phyloP scores from a whole-genome alignment of 768 basidiomycete species.

The Tremella yokohamensis region DNA sequence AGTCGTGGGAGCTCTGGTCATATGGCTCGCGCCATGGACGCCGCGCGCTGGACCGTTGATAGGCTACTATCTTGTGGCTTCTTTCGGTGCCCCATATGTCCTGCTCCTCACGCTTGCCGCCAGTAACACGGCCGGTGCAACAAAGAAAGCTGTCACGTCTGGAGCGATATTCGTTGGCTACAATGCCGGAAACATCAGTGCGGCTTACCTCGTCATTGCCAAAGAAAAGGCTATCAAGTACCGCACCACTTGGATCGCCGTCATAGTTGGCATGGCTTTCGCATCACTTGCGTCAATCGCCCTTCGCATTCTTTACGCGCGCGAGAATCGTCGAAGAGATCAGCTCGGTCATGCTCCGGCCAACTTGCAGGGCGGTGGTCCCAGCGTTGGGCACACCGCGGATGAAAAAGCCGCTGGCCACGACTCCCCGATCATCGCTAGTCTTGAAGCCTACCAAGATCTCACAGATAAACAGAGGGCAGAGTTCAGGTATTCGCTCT shows the following conservation, averaged over 20 bases:
- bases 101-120: conserved; percentile 45
- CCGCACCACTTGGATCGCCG: conserved; percentile 51
- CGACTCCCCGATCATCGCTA: conserved; percentile 14
- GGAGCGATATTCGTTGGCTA: conserved; percentile 50
- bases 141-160: conserved; percentile 48
- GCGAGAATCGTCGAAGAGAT: conserved; percentile 41
- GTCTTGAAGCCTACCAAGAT: conserved; percentile 25
- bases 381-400: neutral
- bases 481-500: conserved; percentile 41
- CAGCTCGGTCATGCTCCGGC: neutral
- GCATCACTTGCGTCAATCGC: conserved; percentile 27
- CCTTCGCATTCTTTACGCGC: conserved; percentile 28
- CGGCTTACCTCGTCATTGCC: conserved; percentile 39
- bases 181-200: conserved; percentile 42
- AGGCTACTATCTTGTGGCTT: conserved; percentile 47
- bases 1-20: conserved; percentile 45
- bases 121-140: conserved; percentile 49
- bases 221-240: conserved; percentile 45
- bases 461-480: conserved; percentile 39
- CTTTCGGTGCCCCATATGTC: conserved; percentile 52
- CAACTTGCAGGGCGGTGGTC: neutral
- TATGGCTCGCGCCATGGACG: conserved; percentile 48
- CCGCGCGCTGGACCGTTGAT: conserved; percentile 48
- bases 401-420: conserved; percentile 10
- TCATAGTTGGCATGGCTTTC: conserved; percentile 48